phyloP scores from a whole-genome alignment of 164 flowering plant species.

The Cinnamomum micranthum region DNA sequence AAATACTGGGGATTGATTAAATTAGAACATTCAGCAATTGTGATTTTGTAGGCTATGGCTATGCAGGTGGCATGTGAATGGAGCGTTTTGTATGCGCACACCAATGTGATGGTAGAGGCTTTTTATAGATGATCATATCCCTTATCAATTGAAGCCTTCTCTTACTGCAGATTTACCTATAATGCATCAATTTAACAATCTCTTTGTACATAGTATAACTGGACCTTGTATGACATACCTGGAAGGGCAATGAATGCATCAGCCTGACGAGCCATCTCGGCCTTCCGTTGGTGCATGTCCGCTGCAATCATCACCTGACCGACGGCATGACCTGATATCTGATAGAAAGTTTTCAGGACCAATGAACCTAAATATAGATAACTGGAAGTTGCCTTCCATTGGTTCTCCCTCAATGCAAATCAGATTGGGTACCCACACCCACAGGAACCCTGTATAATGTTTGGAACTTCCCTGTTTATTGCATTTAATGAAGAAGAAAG shows the following conservation, averaged over 20 bases:
- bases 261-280: slow-evolving; percentile 92
- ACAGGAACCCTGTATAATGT: too few relatives aligned
- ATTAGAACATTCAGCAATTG: neutral
- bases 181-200: too few relatives aligned
- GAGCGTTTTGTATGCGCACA: neutral
- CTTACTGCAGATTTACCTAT: neutral
- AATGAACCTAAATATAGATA: neutral
- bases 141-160: neutral
- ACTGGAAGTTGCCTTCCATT: too few relatives aligned
- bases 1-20: too few relatives aligned
- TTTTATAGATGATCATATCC: neutral
- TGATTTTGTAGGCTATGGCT: neutral
- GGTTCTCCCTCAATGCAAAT: too few relatives aligned
- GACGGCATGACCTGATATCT: slow-evolving; percentile 43
- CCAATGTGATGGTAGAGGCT: neutral
- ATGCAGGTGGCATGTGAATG: neutral
- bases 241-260: slow-evolving; percentile 96
- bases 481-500: neutral
- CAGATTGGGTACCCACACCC: too few relatives aligned
- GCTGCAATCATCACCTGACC: slow-evolving; percentile 31
- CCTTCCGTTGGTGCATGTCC: slow-evolving; percentile 88
- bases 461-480: neutral
- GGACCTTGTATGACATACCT: slow-evolving; percentile 37
- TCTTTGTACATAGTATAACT: too few relatives aligned
- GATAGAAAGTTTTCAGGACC: neutral